Evolutionary conservation across 2,329 filamentous ascomycete species (phyloP).

Genomic region (Ciborinia camelliae): DNA sequence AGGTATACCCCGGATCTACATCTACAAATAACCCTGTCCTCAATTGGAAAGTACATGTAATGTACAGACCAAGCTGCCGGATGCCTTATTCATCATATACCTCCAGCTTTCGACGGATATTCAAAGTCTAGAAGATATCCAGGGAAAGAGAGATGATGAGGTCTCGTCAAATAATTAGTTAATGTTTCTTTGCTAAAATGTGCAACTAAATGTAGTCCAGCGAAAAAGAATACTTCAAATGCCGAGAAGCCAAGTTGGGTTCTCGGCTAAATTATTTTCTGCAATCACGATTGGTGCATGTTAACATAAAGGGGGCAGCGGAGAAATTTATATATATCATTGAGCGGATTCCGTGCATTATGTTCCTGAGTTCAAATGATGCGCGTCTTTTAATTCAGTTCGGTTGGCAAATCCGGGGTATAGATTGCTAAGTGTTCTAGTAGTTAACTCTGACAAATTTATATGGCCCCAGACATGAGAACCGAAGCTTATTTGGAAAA

Average conservation of each 20-base stretch:
- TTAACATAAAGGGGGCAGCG: not conserved
- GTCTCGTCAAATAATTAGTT: not conserved
- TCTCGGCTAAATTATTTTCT: constrained; percentile 4
- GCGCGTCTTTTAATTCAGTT: constrained; percentile 6
- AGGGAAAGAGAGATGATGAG: not conserved
- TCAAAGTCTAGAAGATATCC: not conserved
- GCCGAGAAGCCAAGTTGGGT: not conserved
- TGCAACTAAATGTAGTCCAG: not conserved
- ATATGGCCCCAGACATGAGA: not conserved
- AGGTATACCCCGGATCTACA: not conserved
- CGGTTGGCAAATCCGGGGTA: not conserved
- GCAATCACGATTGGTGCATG: not conserved
- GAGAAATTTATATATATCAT: not conserved
- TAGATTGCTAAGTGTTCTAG: not conserved
- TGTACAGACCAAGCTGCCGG: not conserved
- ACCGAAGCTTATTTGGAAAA: not conserved
- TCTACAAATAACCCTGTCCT: not conserved
- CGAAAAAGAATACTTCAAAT: not conserved
- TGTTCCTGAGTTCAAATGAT: not conserved
- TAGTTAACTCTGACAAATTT: not conserved
- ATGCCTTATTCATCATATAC: not conserved
- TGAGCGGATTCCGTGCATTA: not conserved
- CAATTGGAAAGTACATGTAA: not conserved
- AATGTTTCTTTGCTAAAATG: not conserved
- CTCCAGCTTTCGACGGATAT: not conserved